These are phyloP conservation scores for Lepiota subincarnata DNA, from an alignment of 768 basidiomycete species.

Conservation along the genomic window DNA sequence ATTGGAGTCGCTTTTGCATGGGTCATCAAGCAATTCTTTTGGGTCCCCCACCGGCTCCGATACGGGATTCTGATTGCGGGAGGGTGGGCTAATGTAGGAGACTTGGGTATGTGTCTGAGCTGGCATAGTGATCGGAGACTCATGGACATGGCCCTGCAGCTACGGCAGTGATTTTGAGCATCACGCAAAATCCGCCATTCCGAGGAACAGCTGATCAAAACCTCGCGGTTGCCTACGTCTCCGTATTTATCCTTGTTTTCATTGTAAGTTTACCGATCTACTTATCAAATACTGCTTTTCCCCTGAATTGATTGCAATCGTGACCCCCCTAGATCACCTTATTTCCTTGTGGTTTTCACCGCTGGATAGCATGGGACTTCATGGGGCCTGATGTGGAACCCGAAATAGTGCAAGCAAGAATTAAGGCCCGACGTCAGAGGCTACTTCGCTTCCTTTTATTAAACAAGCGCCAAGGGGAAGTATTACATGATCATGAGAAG, in stretches of 20 bases:
- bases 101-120: slow-evolving; percentile 50
- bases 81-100: slow-evolving; percentile 65
- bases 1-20: slow-evolving; percentile 53
- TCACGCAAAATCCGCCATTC: slow-evolving; percentile 61
- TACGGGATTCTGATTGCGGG: slow-evolving; percentile 69
- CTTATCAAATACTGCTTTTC: neutral
- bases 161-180: slow-evolving; percentile 58
- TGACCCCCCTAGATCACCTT: slow-evolving; percentile 46
- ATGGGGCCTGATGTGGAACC: slow-evolving; percentile 58
- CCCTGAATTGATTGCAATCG: neutral
- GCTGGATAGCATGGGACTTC: slow-evolving; percentile 58
- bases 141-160: slow-evolving; percentile 33
- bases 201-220: slow-evolving; percentile 52
- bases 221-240: slow-evolving; percentile 63
- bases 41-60: slow-evolving; percentile 75
- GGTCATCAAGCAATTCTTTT: slow-evolving; percentile 58
- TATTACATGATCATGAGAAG: slow-evolving; percentile 4
- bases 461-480: neutral
- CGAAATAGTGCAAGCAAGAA: slow-evolving; percentile 47
- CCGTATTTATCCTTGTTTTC: slow-evolving; percentile 58
- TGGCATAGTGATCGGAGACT: neutral
- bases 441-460: slow-evolving; percentile 10
- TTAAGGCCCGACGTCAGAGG: slow-evolving; percentile 32
- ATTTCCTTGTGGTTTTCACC: slow-evolving; percentile 59
- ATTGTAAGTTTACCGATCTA: slow-evolving; percentile 32